phyloP scores from a whole-genome alignment of 2,329 filamentous ascomycete species.

The Cladophialophora bantiana region DNA sequence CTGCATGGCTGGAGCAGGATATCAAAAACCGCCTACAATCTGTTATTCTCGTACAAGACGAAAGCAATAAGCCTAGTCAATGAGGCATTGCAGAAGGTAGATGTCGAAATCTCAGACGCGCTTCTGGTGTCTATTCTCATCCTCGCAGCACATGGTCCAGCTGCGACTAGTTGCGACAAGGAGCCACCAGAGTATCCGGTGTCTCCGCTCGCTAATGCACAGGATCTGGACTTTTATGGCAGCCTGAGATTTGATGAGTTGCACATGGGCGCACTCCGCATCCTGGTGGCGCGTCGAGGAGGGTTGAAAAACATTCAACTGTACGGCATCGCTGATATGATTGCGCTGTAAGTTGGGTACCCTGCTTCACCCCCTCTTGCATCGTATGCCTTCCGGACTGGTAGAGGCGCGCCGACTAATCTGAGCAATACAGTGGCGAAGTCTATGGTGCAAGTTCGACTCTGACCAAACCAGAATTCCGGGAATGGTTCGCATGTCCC shows the following conservation, averaged over 20 bases:
- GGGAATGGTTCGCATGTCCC: neutral
- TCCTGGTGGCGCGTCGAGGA: constrained; percentile 11
- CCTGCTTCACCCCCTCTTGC: neutral
- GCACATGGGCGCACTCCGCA: constrained; percentile 7
- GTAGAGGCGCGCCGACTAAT: neutral
- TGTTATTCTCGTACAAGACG: constrained; percentile 15
- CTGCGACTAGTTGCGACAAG: neutral
- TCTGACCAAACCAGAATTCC: neutral
- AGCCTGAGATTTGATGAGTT: constrained; percentile 8
- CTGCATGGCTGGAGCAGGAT: constrained; percentile 8
- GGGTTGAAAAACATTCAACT: constrained; percentile 6
- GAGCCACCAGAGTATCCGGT: neutral
- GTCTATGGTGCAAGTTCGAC: neutral
- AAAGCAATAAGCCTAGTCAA: constrained; percentile 16
- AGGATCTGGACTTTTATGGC: constrained; percentile 15
- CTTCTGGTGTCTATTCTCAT: constrained; percentile 13
- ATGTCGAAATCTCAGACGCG: neutral
- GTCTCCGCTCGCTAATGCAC: neutral
- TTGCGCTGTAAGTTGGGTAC: constrained; percentile 1
- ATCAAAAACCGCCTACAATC: neutral
- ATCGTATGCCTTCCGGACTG: neutral
- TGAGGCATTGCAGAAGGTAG: neutral
- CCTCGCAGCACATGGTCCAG: constrained; percentile 10
- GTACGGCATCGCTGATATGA: constrained; percentile 12
- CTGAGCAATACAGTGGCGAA: constrained; percentile 1